Base-by-base conservation (phyloP, 306 rosid genomes). In the Vicia faba region DNA sequence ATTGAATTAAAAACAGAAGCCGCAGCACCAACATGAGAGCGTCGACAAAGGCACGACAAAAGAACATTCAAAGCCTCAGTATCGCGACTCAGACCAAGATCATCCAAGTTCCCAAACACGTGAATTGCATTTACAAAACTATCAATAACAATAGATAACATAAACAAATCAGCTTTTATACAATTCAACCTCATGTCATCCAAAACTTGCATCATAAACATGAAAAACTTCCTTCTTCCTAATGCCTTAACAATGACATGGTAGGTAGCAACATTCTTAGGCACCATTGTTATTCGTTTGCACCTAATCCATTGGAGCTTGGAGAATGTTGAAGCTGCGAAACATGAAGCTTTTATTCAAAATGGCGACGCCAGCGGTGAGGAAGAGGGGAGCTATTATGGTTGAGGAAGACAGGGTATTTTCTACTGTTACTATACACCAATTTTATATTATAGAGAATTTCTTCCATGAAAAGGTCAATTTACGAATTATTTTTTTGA, bases 151-250 rank as follows among this genome's bases (percentile, higher is more conserved):
- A 87, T 79, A 1, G 80, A 83, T 12, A 92, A 41, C 40, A 86
- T 53, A 3, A 74, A 82, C 4, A 81, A 73, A 75, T 87, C 87
- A 60, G 79, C 81, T 46, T 45, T 50, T 26, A 87, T 15, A 9
- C 76, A 88, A 26, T 60, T 64, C 11, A 41, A 10, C 26, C 71
- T 83, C 89, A 87, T 81, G 6, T 71, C 74, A 73, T 29, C 12
- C 43, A 92, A 69, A 70, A 89, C 48, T 11, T 73, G 67, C 64
- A 63, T 70, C 88, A 89, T 75, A 56, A 71, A 70, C 9, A 48
- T 66, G 7, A 86, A 82, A 66, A 86, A 86, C 6, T 87, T 87
- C 64, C 96, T 87, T 73, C 96, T 89, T 11, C 98, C 98, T 9
- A 87, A 29, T 13, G 91, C 95, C 73, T 83, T 92, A 61, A 89